Evolutionary conservation across 495 filamentous ascomycete species (phyloP), one percentile per base, ranked within the genome.

Genomic region (Barbatosphaeria neglecta): DNA sequence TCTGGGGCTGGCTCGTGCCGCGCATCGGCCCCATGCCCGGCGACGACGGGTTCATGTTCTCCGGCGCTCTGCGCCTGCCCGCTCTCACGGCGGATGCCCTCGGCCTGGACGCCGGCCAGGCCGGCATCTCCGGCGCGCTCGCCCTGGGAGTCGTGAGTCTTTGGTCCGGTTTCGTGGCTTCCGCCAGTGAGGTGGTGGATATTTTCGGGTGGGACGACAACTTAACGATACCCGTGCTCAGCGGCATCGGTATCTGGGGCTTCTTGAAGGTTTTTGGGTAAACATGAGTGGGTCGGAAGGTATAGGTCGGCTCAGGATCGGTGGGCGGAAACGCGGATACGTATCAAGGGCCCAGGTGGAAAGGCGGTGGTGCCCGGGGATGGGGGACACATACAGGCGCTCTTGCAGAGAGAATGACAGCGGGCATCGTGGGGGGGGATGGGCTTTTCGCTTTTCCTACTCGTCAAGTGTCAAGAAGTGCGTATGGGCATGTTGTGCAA

Each of bases 151-250:
- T 87, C 31, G 81, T 96, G 80, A 89, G 87, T 60, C 51, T 94
- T 19, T 84, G 87, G 64, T 88, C 90, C 15, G 92, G 92, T 7
- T 57, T 96, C 27, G 80, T 90, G 45, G 93, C 87, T 11, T 83
- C 86, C 43, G 78, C 80, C 25, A 95, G 87, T 59, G 92, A 98
- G 66, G 87, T 90, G 23, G 73, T 94, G 45, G 88, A 97, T 67
- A 53, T 95, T 0, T 95, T 85, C 59, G 83, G 86, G 22, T 86
- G 86, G 86, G 92, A 98, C 60, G 92, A 98, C 68, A 98, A 98
- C 65, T 69, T 97, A 49, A 95, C 90, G 28, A 98, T 98, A 62
- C 92, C 92, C 11, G 80, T 94, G 33, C 66, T 98, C 43, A 95
- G 87, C 60, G 87, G 88, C 13, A 59, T 93, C 15, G 90, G 92